Evolutionary conservation across 192 early-diverging fungal species (phyloP), one percentile per base, ranked within the genome.

Genomic region (Pilaira anomala): DNA sequence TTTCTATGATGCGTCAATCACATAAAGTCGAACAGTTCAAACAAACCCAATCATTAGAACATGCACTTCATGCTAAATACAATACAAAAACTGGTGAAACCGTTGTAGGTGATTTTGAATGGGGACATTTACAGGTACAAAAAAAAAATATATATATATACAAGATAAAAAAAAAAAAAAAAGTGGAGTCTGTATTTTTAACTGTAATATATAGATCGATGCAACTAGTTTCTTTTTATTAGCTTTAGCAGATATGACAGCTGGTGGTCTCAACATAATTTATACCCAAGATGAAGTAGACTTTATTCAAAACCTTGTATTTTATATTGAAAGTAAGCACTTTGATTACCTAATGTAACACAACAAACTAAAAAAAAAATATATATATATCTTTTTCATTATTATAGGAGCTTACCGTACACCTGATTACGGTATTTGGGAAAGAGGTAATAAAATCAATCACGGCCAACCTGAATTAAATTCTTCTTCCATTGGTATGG

Each of bases 401-500:
- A 64, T 76, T n/a, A 71, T 19, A 76, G 74, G 69, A 33, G 79
- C 81, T 14, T 92, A 90, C 66, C 85, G 89, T 66, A 92, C 91
- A 7, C 91, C 91, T 0, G 92, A 94, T 60, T 93, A 87, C 68
- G 92, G 92, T 51, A 87, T 92, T 48, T 94, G 92, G 92, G 92
- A 94, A 56, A 75, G 92, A 44, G 92, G 92, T 52, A 87, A 93
- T 71, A 94, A 94, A 74, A 83, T 83, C 40, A 94, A 94, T 77
- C 89, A 93, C 56, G 92, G 92, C 26, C 73, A 85, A 49, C 88
- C 91, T 22, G 92, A 94, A 72, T 66, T 94, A 63, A 94, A 94
- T 68, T 92, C 89, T 2, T 93, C 91, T 0, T 88, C 85, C 40
- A 93, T 94, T 44, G 92, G 92, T 51, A 94, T 94, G 88, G 92